A percentile compares a stretch with the other conserved stretches of the same genome.
Conservation (phyloP, 805 yeast genomes). For the Teunomyces funiuensis region DNA sequence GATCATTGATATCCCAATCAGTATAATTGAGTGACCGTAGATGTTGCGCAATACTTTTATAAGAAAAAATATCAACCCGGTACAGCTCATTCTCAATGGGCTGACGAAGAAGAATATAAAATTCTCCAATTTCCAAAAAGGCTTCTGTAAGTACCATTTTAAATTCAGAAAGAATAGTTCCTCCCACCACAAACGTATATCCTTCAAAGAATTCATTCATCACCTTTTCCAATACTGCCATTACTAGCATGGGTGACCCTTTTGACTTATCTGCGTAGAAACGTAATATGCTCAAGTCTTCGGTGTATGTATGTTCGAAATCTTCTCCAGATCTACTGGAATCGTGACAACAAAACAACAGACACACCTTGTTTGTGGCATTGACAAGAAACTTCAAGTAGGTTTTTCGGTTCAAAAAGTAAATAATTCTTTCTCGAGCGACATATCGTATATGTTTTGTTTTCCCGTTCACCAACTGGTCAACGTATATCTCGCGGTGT, state of each 20-base stretch:
- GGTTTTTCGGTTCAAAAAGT: not conserved
- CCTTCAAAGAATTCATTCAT: constrained; percentile 4
- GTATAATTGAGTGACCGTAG: not conserved
- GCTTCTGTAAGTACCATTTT: constrained; percentile 1
- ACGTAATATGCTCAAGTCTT: constrained; percentile 11
- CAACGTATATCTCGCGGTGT: not conserved
- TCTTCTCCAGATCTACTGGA: not conserved
- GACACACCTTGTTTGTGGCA: not conserved
- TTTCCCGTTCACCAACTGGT: not conserved
- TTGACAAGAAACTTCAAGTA: not conserved
- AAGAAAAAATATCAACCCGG: not conserved
- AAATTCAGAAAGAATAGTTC: not conserved
- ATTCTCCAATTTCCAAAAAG: not conserved
- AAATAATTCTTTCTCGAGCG: not conserved
- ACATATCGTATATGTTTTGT: not conserved
- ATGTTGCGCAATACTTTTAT: not conserved
- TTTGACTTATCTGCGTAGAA: constrained; percentile 9
- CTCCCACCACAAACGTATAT: not conserved
- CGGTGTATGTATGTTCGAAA: constrained; percentile 5
- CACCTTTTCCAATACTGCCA: constrained; percentile 7
- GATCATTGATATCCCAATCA: not conserved
- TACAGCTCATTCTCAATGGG: not conserved
- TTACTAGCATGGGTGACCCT: constrained; percentile 9
- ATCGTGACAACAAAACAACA: not conserved
- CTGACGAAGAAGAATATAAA: not conserved